Conservation (phyloP, 225 moss, liverwort and hornwort genomes). For the Takakia lepidozioides region DNA sequence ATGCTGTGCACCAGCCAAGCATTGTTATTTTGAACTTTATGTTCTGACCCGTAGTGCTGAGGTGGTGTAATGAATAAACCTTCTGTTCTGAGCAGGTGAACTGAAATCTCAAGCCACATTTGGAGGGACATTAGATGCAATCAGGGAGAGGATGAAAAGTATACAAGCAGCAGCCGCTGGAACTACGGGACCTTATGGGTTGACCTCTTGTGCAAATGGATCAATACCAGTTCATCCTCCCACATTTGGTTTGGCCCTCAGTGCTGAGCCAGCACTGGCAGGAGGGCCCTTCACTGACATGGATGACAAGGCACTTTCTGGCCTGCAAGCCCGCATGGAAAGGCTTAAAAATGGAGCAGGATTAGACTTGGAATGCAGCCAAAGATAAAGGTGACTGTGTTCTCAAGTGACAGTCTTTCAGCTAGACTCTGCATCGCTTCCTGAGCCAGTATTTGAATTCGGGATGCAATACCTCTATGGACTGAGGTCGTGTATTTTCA, state of each 20-base stretch:
- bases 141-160: constrained; percentile 94
- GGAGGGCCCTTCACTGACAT: constrained; percentile 10
- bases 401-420: too few relatives aligned
- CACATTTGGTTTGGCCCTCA: constrained; percentile 21
- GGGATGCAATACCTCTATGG: too few relatives aligned
- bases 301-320: constrained; percentile 87
- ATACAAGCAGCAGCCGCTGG: constrained; percentile 94
- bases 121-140: constrained; percentile 84
- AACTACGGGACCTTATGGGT: constrained; percentile 23
- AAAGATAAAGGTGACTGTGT: constrained; percentile 40
- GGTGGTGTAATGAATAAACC: too few relatives aligned
- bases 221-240: constrained; percentile 28
- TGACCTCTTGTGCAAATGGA: constrained; percentile 32
- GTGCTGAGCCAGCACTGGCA: constrained; percentile 24
- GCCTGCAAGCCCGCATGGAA: constrained; percentile 94
- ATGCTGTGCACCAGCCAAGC: too few relatives aligned
- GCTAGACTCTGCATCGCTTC: too few relatives aligned
- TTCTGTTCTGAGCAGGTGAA: constrained; percentile 32
- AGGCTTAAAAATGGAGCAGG: constrained; percentile 75
- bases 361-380: constrained; percentile 32
- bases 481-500: too few relatives aligned
- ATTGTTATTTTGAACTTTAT: too few relatives aligned
- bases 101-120: constrained; percentile 39
- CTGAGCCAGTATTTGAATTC: too few relatives aligned
- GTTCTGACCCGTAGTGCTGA: too few relatives aligned